Conservation (phyloP, 495 filamentous ascomycete genomes). For the Penicillium fimorum region DNA sequence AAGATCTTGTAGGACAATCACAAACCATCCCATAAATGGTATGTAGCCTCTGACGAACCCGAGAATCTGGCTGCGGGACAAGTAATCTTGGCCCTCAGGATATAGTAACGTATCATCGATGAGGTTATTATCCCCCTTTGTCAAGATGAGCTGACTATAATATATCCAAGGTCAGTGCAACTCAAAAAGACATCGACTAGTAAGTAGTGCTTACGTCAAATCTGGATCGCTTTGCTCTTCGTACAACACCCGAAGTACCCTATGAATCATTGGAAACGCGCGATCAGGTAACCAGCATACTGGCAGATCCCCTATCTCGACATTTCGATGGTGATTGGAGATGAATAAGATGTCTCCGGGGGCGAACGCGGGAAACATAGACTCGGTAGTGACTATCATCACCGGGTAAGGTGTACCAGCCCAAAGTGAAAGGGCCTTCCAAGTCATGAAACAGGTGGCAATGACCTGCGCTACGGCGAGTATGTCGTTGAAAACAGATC, state of each 20-base stretch:
- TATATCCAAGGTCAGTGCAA: not conserved
- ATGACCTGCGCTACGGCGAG: not conserved
- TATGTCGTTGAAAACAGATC: not conserved
- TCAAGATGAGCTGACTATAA: not conserved
- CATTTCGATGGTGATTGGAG: not conserved
- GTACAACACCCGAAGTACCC: not conserved
- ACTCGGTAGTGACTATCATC: slow-evolving; percentile 5
- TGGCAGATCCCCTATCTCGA: not conserved
- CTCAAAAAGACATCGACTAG: not conserved
- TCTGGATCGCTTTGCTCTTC: not conserved
- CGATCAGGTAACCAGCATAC: not conserved
- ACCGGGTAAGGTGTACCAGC: not conserved
- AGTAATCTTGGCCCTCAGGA: not conserved
- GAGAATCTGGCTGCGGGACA: not conserved
- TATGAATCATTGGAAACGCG: slow-evolving; percentile 2
- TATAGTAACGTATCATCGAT: slow-evolving; percentile 1
- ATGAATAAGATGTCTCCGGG: slow-evolving; percentile 2
- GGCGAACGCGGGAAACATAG: slow-evolving; percentile 1
- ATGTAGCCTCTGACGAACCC: slow-evolving; percentile 2
- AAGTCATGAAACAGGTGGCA: not conserved
- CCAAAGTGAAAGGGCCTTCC: slow-evolving; percentile 1
- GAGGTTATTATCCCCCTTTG: slow-evolving; percentile 3
- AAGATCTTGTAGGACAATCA: not conserved
- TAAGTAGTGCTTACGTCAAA: not conserved
- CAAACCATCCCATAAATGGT: not conserved